phyloP scores from a whole-genome alignment of 2,329 filamentous ascomycete species.

The Beauveria bassiana region DNA sequence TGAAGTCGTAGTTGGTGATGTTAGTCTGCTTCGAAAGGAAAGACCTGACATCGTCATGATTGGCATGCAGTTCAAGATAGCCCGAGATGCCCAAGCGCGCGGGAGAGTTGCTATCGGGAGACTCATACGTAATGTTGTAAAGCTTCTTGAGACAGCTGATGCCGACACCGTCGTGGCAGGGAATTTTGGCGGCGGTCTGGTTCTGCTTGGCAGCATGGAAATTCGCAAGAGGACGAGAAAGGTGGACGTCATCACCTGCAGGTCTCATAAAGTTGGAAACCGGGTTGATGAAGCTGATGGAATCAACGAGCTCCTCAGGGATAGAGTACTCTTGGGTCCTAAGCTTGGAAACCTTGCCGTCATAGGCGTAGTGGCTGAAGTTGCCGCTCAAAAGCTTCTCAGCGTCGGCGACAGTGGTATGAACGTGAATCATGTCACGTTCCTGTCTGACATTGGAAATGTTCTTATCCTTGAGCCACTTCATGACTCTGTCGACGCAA shows the following conservation, averaged over 20 bases:
- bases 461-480: slow-evolving; percentile 26
- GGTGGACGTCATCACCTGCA: slow-evolving; percentile 4
- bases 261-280: slow-evolving; percentile 29
- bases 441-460: slow-evolving; percentile 19
- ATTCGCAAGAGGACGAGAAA: background rate
- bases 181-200: slow-evolving; percentile 16
- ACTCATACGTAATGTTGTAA: slow-evolving; percentile 29
- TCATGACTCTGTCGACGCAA: slow-evolving; percentile 19
- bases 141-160: slow-evolving; percentile 28
- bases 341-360: slow-evolving; percentile 20
- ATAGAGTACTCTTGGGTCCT: slow-evolving; percentile 29
- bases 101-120: slow-evolving; percentile 15
- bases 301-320: slow-evolving; percentile 21
- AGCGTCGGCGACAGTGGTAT: slow-evolving; percentile 23
- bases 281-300: slow-evolving; percentile 32
- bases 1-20: slow-evolving; percentile 18
- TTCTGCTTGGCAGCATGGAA: background rate
- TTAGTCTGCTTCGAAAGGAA: slow-evolving; percentile 24
- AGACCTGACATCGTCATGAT: slow-evolving; percentile 25
- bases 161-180: slow-evolving; percentile 20
- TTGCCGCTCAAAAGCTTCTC: slow-evolving; percentile 23
- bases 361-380: slow-evolving; percentile 28
- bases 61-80: slow-evolving; percentile 32
- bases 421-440: slow-evolving; percentile 26
- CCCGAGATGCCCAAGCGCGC: slow-evolving; percentile 30